A percentile compares a stretch with the other conserved stretches of the same genome.
These are phyloP conservation scores for Suillus lakei DNA, from an alignment of 768 basidiomycete species.

Conservation along the genomic window DNA sequence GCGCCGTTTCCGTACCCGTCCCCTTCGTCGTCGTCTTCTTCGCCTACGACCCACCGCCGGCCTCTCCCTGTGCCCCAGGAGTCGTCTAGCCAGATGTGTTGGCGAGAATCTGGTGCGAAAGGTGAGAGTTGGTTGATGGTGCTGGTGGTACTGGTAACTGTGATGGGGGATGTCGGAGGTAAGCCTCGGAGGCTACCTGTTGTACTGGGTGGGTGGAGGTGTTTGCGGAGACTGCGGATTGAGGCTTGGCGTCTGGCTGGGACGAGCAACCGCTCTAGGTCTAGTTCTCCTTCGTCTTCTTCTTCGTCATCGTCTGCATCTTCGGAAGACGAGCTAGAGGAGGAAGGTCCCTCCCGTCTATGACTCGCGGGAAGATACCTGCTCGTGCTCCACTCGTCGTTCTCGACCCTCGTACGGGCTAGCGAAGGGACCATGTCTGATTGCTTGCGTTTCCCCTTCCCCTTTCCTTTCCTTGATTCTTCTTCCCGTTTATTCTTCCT, in stretches of 20 bases:
- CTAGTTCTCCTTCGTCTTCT: slow-evolving; percentile 62
- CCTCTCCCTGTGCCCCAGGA: slow-evolving; percentile 27
- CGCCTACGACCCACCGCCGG: slow-evolving; percentile 31
- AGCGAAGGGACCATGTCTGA: slow-evolving; percentile 58
- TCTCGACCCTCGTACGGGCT: slow-evolving; percentile 63
- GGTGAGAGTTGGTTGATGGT: slow-evolving; percentile 16
- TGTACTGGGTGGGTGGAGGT: slow-evolving; percentile 43
- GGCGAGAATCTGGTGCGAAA: slow-evolving; percentile 12
- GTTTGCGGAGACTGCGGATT: slow-evolving; percentile 71
- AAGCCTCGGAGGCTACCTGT: slow-evolving; percentile 19
- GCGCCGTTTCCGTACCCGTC: slow-evolving; percentile 28
- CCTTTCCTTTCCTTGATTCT: slow-evolving; percentile 25
- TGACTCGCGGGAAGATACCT: slow-evolving; percentile 30
- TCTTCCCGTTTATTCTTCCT: slow-evolving; percentile 22
- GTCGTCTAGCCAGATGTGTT: slow-evolving; percentile 22
- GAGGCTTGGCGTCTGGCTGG: slow-evolving; percentile 76
- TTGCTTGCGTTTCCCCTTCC: slow-evolving; percentile 37
- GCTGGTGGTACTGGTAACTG: slow-evolving; percentile 3
- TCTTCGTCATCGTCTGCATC: slow-evolving; percentile 43
- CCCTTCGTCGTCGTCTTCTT: slow-evolving; percentile 32
- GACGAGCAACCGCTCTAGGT: slow-evolving; percentile 68
- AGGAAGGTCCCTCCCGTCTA: slow-evolving; percentile 17
- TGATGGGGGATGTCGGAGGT: slow-evolving; percentile 20
- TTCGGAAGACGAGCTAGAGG: slow-evolving; percentile 28
- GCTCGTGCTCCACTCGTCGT: slow-evolving; percentile 54